Evolutionary conservation across 2,329 filamentous ascomycete genomes (phyloP), one percentile per base, ranked within the genome.

Genomic region (Didymellaceae sp.): DNA sequence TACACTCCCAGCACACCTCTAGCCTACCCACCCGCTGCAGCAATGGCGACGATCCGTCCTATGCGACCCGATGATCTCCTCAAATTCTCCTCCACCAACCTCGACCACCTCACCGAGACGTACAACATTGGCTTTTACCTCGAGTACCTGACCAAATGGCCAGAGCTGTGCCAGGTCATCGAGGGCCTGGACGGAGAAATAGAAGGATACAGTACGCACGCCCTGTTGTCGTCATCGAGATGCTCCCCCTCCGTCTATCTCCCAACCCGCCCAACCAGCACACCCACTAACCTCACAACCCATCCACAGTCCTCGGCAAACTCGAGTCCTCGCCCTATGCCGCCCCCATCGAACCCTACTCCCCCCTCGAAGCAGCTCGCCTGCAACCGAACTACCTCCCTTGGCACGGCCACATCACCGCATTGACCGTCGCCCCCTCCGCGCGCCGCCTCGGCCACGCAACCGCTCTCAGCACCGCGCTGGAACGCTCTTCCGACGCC

Each of bases 401-500:
- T n/a, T 97, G 91, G 90, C 94, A 99, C 77, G 93, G 91, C 16
- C 94, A 99, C 75, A 96, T 99, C 70, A 99, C 94, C 4, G 94
- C 93, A 26, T 81, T 99, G 42, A 97, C 94, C 0, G 90, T 99
- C 16, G 88, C 93, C 0, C 94, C 94, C 0, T 85, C 88, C 48
- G 91, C 91, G 40, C 87, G 94, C 21, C 85, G 94, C 33, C 82
- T 94, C 13, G 93, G 94, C 13, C 89, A 97, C 63, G 94, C 93
- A 41, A 90, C 88, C 52, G 87, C 88, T 35, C 81, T 99, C 28
- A 91, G 89, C 0, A 83, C 89, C 65, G 86, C 90, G 48, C 81
- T 99, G 22, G 93, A 97, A 74, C 80, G 81, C n/a, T 87, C 86
- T 2, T 91, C 90, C 31, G 89, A 97, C 62, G 86, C 86, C 41